Evolutionary conservation across 768 basidiomycete species (phyloP), one percentile per base, ranked within the genome.

Genomic region (Agaricus subrufescens): DNA sequence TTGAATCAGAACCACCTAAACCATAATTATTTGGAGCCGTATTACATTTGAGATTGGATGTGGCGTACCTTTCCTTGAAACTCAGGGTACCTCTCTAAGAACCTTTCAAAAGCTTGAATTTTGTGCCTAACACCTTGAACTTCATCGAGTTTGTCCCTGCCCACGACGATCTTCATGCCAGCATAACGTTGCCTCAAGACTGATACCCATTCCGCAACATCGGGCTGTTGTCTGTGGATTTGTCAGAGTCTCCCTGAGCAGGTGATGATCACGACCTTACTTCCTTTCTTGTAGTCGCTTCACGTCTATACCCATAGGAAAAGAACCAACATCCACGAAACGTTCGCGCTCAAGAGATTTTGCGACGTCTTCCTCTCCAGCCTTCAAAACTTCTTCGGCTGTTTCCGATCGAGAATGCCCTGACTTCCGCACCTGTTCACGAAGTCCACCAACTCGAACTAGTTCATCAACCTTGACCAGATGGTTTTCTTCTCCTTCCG

Each of bases 291-390:
- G 82, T 45, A 93, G 68, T 49, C 81, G 76, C 52, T 71, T 70
- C 4, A 93, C 89, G 64, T 94, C 91, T 55, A 94, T 93, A 5
- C 92, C 91, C 84, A 93, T 92, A 0, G 91, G 89, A 66, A 92
- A 91, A n/a, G 89, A 88, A 1, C 86, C 89, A 12, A 93, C 90
- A 62, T 93, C 89, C 25, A 93, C 86, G 62, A 93, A 91, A 4
- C 86, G 75, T 0, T 82, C 80, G 34, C 73, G 67, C 25, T 71
- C 73, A 27, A 67, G 68, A 23, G 63, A 65, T 12, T 62, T 67
- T 50, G 67, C 69, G 30, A 65, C 62, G 7, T 69, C 69, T 38
- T 54, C 63, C n/a, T 57, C 58, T 31, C 53, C 56, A 14, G 46
- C 59, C 51, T 42, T 51, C 48, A 56, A 26, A 25, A 51, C 40